These are phyloP conservation scores for Ceratocystis destructans DNA, from an alignment of 2,329 filamentous ascomycete species.

Conservation along the genomic window DNA sequence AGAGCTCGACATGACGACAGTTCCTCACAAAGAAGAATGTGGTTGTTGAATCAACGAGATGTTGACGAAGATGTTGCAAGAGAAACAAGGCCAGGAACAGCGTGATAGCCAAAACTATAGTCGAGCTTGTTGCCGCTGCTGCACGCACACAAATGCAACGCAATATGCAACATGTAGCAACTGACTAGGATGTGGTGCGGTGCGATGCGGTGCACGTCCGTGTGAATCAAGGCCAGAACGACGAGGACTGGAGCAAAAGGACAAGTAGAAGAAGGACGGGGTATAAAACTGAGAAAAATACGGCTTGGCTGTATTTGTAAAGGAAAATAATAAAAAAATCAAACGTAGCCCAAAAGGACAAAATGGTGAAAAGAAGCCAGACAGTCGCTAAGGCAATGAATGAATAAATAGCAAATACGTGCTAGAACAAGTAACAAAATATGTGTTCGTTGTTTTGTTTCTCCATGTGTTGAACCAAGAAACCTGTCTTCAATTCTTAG, in stretches of 20 bases:
- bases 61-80: not conserved
- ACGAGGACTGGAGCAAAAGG: not conserved
- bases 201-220: conserved; percentile 4
- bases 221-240: not conserved
- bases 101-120: not conserved
- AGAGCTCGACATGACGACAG: conserved; percentile 27
- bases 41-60: not conserved
- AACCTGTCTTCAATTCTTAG: conserved; percentile 8
- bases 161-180: not conserved
- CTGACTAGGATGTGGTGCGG: not conserved
- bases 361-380: conserved; percentile 1
- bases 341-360: not conserved
- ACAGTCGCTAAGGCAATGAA: not conserved
- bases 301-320: not conserved
- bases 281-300: not conserved
- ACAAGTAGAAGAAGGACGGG: not conserved
- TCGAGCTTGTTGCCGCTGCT: not conserved
- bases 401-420: not conserved
- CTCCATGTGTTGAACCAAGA: not conserved
- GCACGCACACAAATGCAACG: conserved; percentile 4
- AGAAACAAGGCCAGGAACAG: not conserved
- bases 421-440: not conserved
- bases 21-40: not conserved
- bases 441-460: conserved; percentile 3
- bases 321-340: not conserved